Conservation (phyloP, 78 protist species). For the Dictyostelium capitatum region DNA sequence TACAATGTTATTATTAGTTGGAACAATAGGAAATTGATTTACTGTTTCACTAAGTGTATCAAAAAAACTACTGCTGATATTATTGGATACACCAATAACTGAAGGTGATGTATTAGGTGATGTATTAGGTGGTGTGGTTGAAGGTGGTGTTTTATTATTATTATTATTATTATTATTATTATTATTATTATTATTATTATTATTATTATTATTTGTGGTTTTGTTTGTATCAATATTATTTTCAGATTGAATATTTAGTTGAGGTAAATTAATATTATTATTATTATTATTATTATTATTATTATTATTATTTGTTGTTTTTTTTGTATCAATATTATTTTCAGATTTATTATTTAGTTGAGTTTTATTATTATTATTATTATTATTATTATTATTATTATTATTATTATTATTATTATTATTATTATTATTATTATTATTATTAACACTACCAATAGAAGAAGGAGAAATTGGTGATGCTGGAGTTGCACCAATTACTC, state of each 20-base stretch:
- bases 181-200: not conserved
- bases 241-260: not conserved
- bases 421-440: not conserved
- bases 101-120: too few relatives aligned
- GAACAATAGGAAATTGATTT: too few relatives aligned
- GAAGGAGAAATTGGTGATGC: not conserved
- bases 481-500: not conserved
- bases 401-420: not conserved
- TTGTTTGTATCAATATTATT: not conserved
- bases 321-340: not conserved
- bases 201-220: not conserved
- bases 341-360: not conserved
- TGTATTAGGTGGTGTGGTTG: too few relatives aligned
- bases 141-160: not conserved
- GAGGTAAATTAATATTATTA: not conserved
- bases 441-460: not conserved
- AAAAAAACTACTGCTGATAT: too few relatives aligned
- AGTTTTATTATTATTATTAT: not conserved
- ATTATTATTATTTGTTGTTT: not conserved
- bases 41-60: too few relatives aligned
- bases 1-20: too few relatives aligned
- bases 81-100: too few relatives aligned
- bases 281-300: not conserved
- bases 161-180: not conserved
- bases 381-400: not conserved